Evolutionary conservation across 2,329 filamentous ascomycete species (phyloP), one percentile per base, ranked within the genome.

Genomic region (Bipolaris zeicola): DNA sequence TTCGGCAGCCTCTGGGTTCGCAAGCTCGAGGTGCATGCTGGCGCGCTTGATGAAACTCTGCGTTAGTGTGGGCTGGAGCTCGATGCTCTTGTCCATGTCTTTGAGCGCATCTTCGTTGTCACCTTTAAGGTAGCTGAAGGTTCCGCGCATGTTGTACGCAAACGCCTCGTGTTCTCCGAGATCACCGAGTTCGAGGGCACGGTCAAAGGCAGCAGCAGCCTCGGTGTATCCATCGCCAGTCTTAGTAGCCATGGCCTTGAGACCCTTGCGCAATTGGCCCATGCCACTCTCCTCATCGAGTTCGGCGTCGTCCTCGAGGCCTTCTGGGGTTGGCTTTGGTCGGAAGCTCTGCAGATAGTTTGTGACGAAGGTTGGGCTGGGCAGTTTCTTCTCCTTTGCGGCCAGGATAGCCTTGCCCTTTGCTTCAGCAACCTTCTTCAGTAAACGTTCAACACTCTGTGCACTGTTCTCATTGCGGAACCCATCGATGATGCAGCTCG

Each of bases 341-440:
- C 95, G 90, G 89, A 99, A 99, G 81, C 94, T 98, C 81, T 98
- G 94, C 31, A 99, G 89, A 78, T 99, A 99, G 83, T 99, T 99
- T 74, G 92, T 92, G 65, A 99, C 93, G 69, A 98, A 99, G 11
- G 93, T 97, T 28, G 95, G 90, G 78, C 93, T 97, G 18, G 95
- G 95, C 48, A 99, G 85, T 80, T 91, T 94, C 80, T 92, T 90
- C 68, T 85, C 84, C 78, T 93, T 94, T 58, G 85, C 84, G 70
- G 85, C 86, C 52, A 99, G 83, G 73, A 99, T 96, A 63, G 87
- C 88, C 80, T 94, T 92, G 63, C 91, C 94, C 82, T 97, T 97
- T 65, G 90, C 85, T 79, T 98, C 94, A 44, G 95, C 95, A 47
- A 98, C 94, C 81, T 96, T 96, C 84, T 98, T 98, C 62, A 99